phyloP scores from a whole-genome alignment of 148 eudicot species.

The Rhododendron mucronatum region DNA sequence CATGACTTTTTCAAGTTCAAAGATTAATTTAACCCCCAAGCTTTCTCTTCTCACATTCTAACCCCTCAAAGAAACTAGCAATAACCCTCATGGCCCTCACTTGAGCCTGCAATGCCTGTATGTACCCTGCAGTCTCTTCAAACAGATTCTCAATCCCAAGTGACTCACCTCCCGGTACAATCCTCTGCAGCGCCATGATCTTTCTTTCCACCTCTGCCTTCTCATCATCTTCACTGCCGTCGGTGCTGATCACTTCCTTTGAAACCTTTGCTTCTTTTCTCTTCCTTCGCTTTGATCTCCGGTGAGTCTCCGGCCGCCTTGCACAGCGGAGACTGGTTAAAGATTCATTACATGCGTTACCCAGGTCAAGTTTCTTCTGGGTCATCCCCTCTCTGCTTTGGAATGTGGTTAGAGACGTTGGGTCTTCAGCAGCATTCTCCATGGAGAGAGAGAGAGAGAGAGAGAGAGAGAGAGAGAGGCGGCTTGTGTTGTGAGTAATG shows the following conservation, averaged over 20 bases:
- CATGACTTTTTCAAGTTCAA: not conserved
- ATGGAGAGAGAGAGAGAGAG: not conserved
- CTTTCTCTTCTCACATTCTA: conserved; percentile 11
- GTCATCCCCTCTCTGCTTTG: not conserved
- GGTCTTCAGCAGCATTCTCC: not conserved
- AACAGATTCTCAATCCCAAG: conserved; percentile 22
- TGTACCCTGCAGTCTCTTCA: conserved; percentile 26
- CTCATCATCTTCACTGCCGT: conserved; percentile 3
- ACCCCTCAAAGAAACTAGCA: conserved; percentile 15
- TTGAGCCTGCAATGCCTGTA: conserved; percentile 19
- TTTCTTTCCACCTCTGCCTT: conserved; percentile 22
- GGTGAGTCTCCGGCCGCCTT: not conserved
- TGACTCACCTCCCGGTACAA: conserved; percentile 27
- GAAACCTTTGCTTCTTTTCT: not conserved
- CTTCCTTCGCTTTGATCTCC: not conserved
- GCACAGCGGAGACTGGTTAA: not conserved
- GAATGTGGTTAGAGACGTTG: not conserved
- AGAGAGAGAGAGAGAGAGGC: conserved; percentile 14
- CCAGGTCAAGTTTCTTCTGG: not conserved
- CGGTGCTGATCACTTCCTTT: not conserved
- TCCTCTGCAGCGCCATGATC: conserved; percentile 18
- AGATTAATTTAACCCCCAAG: conserved; percentile 17
- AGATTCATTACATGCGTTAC: not conserved
- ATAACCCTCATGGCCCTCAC: conserved; percentile 23
- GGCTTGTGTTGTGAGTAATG: not conserved